These are phyloP conservation scores for Glycine soja DNA, from an alignment of 306 rosid species.

Conservation along the genomic window DNA sequence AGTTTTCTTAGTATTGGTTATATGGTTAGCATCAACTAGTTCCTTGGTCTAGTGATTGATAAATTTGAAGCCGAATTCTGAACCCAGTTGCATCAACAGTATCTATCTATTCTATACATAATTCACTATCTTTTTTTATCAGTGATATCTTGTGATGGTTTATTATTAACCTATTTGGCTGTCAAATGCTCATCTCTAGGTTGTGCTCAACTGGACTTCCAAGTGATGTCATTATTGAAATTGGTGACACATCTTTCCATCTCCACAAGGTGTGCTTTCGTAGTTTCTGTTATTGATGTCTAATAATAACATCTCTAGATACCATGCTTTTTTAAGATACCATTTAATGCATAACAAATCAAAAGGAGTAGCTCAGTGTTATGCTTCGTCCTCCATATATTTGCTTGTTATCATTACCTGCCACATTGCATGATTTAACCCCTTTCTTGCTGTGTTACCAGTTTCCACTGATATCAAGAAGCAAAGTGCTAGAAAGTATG, in stretches of 20 bases:
- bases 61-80: constrained; percentile 7
- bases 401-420: constrained; percentile 1
- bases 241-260: constrained; percentile 77
- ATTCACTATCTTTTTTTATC: constrained; percentile 14
- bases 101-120: neutral
- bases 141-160: constrained; percentile 1
- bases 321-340: too few relatives aligned
- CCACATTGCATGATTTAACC: constrained; percentile 21
- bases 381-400: neutral
- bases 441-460: constrained; percentile 45
- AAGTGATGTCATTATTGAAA: constrained; percentile 80
- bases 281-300: neutral
- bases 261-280: constrained; percentile 79
- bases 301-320: neutral
- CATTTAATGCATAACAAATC: neutral
- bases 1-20: neutral
- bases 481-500: constrained; percentile 66
- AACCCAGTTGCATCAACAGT: constrained; percentile 11
- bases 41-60: constrained; percentile 3
- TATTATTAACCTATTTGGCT: constrained; percentile 30
- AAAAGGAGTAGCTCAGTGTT: neutral
- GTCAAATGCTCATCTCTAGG: constrained; percentile 58
- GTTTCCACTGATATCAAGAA: constrained; percentile 92
- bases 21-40: constrained; percentile 3
- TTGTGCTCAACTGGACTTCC: constrained; percentile 85